Evolutionary conservation across 768 basidiomycete genomes (phyloP), one percentile per base, ranked within the genome.

Genomic region (Brasilioporus rufonigricans): DNA sequence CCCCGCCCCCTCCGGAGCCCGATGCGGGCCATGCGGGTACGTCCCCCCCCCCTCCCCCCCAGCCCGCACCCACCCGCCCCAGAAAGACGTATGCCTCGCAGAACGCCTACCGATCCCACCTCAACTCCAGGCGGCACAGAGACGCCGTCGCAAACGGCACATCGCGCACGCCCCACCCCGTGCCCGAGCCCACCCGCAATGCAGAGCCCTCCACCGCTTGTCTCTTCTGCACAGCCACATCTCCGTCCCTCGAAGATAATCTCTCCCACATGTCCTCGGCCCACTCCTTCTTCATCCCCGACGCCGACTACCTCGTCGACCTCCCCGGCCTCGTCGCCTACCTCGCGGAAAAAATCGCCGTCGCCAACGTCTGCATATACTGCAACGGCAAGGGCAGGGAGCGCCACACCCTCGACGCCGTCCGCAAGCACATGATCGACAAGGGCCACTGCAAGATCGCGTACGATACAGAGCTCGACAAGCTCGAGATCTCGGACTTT

Each of bases 261-360:
- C 79, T 95, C 38, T 72, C 79, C 1, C 97, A 99, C 77, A 99
- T 99, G 97, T 84, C 89, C 38, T 67, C 71, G 47, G 70, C 71
- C 0, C 97, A 99, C 73, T 93, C 93, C 10, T 98, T 98, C 80
- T 97, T 96, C 77, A 79, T 99, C 58, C 97, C 97, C 43, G 95
- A 98, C 63, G 85, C 85, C 39, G 91, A 97, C 45, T 95, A 89
- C 71, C 84, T 98, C 62, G 76, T 87, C 63, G 93, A 98, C 72
- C 71, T 89, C 35, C 62, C 82, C 6, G 97, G 96, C 5, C 81
- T 99, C 43, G 73, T 98, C 56, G 71, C 76, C 8, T 92, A 95
- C 71, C 82, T 99, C 8, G 93, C 89, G 6, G 93, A 97, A 74
- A 97, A 97, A 73, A 84, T 98, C 45, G 87, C 90, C 0, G 83